phyloP scores from a whole-genome alignment of 163 green algal species.

The Chlamydomonas reinhardtii region DNA sequence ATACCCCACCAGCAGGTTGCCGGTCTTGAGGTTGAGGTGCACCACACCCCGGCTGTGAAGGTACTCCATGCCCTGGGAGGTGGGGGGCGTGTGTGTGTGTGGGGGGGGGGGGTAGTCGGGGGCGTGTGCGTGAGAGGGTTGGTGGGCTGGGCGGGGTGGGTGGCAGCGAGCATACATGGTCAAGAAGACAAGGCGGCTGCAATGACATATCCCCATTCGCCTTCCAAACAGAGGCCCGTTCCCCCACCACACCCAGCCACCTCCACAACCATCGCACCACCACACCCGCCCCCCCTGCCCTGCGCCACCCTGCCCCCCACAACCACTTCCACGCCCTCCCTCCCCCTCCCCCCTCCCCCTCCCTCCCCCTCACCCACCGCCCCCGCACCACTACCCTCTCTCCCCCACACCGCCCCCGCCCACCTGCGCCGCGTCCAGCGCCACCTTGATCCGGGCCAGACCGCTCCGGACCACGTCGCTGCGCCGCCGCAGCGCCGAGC shows the following conservation, averaged over 20 bases:
- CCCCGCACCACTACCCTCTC: background rate
- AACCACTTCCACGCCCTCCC: too few species aligned
- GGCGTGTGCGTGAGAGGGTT: background rate
- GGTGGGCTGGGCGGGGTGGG: too few species aligned
- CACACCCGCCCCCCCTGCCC: too few species aligned
- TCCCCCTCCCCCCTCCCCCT: too few species aligned
- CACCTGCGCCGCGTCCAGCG: conserved; percentile 35
- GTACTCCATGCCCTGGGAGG: conserved; percentile 87
- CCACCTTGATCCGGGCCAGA: conserved; percentile 32
- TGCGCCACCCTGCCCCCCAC: too few species aligned
- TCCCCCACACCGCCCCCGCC: background rate
- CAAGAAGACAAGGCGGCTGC: too few species aligned
- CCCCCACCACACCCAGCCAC: too few species aligned
- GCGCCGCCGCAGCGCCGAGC: conserved; percentile 11
- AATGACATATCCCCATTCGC: too few species aligned
- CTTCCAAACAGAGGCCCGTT: too few species aligned
- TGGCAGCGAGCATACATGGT: too few species aligned
- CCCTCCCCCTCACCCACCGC: too few species aligned
- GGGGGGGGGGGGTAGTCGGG: background rate
- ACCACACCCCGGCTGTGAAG: conserved; percentile 82
- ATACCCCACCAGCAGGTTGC: conserved; percentile 62
- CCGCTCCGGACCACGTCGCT: conserved; percentile 14
- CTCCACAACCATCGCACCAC: too few species aligned
- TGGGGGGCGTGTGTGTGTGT: background rate
- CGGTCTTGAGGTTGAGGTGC: conserved; percentile 87